Conservation (phyloP, 2,329 filamentous ascomycete genomes). For the Fusarium anthophilum region DNA sequence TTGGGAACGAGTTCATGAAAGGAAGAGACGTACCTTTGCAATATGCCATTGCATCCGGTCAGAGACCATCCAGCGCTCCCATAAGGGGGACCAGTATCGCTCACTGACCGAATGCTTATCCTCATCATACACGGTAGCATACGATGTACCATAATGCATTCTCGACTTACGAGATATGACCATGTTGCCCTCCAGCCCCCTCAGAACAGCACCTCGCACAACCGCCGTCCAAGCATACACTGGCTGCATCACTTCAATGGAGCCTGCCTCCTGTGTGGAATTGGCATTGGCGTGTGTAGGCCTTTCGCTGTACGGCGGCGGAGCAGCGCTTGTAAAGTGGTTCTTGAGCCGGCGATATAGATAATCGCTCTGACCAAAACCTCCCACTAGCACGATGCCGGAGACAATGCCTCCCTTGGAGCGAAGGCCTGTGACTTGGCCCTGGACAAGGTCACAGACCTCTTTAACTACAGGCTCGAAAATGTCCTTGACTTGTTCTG, state of each 20-base stretch:
- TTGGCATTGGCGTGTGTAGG: conserved; percentile 70
- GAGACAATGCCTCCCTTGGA: conserved; percentile 70
- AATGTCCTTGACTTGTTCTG: conserved; percentile 74
- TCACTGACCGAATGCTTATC: conserved; percentile 77
- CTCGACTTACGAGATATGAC: conserved; percentile 78
- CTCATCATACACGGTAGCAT: conserved; percentile 83
- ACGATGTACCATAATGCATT: conserved; percentile 83
- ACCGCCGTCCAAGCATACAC: conserved; percentile 86
- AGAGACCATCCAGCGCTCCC: conserved; percentile 85
- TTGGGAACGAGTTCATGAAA: neutral
- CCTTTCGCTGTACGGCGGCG: conserved; percentile 72
- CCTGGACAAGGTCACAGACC: conserved; percentile 73
- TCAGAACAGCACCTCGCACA: conserved; percentile 78
- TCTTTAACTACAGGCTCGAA: conserved; percentile 80
- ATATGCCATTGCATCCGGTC: conserved; percentile 90
- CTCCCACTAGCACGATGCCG: conserved; percentile 83
- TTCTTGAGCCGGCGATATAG: conserved; percentile 75
- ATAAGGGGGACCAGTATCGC: conserved; percentile 81
- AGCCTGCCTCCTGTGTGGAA: conserved; percentile 59
- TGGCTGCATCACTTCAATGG: conserved; percentile 83
- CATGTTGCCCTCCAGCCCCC: conserved; percentile 81
- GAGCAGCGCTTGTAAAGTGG: conserved; percentile 70
- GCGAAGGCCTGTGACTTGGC: conserved; percentile 71
- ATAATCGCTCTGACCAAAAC: conserved; percentile 83
- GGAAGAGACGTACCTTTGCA: conserved; percentile 66